Base-by-base conservation (phyloP, 2,329 filamentous ascomycete species). In the Alternaria sp. region DNA sequence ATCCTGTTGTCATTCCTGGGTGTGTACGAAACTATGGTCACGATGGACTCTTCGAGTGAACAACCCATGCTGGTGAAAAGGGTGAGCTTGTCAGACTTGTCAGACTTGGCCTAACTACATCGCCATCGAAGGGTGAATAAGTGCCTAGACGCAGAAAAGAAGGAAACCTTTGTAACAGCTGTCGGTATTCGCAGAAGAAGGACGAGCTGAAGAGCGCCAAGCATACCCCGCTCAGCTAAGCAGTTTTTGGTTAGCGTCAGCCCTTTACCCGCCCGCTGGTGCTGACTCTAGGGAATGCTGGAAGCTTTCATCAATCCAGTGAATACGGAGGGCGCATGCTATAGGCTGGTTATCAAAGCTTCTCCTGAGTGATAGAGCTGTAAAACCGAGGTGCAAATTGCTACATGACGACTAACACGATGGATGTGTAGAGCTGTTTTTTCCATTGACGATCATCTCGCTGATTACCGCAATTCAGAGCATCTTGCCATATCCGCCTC, bases 191-290 rank as follows among this genome's bases (percentile, higher is more conserved):
- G 21, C 24, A 31, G 36, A 48, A n/a, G 29, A 48, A 26, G 23
- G 44, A 34, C n/a, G 44, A 24, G 7, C 24, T 29, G 42, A 4
- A 26, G 10, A 40, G 50, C 36, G 42, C 55, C 55, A 44, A 58
- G 51, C 34, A 24, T 4, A 26, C 55, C 51, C 51, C 55, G 33
- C 55, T n/a, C 23, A 7, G 10, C 28, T 28, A 42, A 31, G 21
- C 26, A 33, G 33, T 40, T 46, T 51, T 24, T 28, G 37, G 21
- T n/a, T 34, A 11, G 37, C 28, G 26, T 24, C 17, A 29, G 23
- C 31, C 36, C 31, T 34, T 48, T 34, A 3, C 31, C 1, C 21
- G 10, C 13, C 0, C 44, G 36, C 31, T 31, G 24, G 44, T 24
- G 13, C 44, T 13, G 44, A 40, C 10, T 31, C 11, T 23, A 17